Base-by-base conservation (phyloP, 1,284 basidiomycete species). In the Fomitopsis pinicola region DNA sequence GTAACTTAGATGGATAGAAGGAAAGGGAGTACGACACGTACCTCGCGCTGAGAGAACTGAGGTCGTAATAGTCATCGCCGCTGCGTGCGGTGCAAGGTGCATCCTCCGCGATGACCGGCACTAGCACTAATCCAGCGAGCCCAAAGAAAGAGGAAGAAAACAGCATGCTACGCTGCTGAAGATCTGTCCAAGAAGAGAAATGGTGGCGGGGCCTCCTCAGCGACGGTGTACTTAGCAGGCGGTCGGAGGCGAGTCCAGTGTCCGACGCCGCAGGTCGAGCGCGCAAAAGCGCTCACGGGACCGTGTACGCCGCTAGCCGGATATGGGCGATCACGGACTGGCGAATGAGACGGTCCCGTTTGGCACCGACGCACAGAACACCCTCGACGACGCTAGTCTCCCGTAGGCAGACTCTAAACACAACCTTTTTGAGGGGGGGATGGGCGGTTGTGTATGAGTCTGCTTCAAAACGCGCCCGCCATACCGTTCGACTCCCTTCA, bases 41-140 rank as follows among this genome's bases (percentile, higher is more conserved):
- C 86, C 75, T 82, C 48, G 82, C 71, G 64, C 76, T 81, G 38
- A 91, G 79, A 28, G 80, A 75, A 65, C 75, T 88, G 45, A 91
- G 75, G 70, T 91, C 86, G 63, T 85, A 91, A 72, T 78, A 87
- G 50, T 81, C 81, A 38, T 81, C 75, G 28, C 69, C 70, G 42
- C 76, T 74, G 56, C 73, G 75, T 5, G 72, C 63, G 0, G 80
- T 81, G 63, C 80, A 78, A n/a, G 73, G 69, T 33, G 69, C 67
- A 48, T 75, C 73, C 15, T 75, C 73, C 35, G 68, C 48, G 28
- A 50, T 33, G 9, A 9, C 28, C 70, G 17, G 45, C 35, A 9
- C 48, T 63, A 19, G 44, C 53, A 35, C 58, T 50, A 17, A 62
- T 60, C 12, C 50, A 54, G 48, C 10, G 61, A 55, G 22, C 55